Base-by-base conservation (phyloP, 176 grass and related monocot species). In the Oryza punctata region DNA sequence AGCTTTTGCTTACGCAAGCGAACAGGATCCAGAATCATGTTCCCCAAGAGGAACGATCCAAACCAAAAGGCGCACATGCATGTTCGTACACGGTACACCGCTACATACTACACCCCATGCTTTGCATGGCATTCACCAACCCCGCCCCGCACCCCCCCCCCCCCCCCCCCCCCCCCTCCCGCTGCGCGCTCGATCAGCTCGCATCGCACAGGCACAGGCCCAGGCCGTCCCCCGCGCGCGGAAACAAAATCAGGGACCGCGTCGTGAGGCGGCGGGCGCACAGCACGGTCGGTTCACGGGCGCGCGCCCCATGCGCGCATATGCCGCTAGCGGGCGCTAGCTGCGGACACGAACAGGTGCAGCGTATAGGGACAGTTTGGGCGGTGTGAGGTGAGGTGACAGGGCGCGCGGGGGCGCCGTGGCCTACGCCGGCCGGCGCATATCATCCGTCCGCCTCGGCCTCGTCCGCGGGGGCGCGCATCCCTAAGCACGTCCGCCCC, bases 241-340 rank as follows among this genome's bases (percentile, higher is more conserved):
- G 44, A 12, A 54, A 84, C 72, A 57, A 54, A 54, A 61, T 24
- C 54, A 82, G 52, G 82, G 24, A 15, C 52, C 9, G 52, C 25
- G 37, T 64, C 81, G 70, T 57, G 9, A 18, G 71, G 71, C 41
- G 49, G 12, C 32, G 41, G 71, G 12, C 28, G 70, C 26, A 73
- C 70, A 73, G 72, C 26, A 46, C 46, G 65, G 83, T 49, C 28
- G 45, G 85, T 40, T 81, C 85, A 87, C 78, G 85, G 78, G 85
- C 49, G 85, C 85, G 84, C 21, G 7, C 37, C 37, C 21, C 57
- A 23, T 23, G 57, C 57, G 24, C 21, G 21, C 57, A 60, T 3
- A 61, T 11, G 57, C 57, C 7, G 19, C 47, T 50, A 50, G 13
- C 4, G n/a, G n/a, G 47, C 47, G 12, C 15, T 1, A 21, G 52